Evolutionary conservation across 2,329 filamentous ascomycete genomes (phyloP).

Genomic region (Verruconis gallopava): DNA sequence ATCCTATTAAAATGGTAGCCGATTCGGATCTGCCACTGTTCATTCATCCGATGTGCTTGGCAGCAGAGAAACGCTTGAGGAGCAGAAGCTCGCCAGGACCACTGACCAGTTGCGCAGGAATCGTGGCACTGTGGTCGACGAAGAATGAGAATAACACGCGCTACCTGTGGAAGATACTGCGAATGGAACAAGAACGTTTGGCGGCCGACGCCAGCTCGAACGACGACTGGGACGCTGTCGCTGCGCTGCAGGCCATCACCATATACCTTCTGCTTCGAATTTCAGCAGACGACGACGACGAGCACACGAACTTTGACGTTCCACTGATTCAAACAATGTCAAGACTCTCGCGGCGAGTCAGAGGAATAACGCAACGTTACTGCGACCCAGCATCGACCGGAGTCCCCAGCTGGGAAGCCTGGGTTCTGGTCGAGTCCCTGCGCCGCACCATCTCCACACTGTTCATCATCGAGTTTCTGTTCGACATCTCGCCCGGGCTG

Average conservation of each 20-base stretch:
- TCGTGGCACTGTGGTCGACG: neutral
- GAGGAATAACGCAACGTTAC: neutral
- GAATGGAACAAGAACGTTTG: neutral
- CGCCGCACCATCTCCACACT: neutral
- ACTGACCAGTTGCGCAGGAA: neutral
- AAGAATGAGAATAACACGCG: neutral
- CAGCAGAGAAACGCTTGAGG: neutral
- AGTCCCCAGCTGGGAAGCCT: neutral
- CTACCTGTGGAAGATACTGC: conserved; percentile 1
- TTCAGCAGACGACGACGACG: neutral
- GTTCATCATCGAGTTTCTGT: conserved; percentile 1
- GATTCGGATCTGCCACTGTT: neutral
- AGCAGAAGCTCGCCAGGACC: neutral
- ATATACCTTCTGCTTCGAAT: neutral
- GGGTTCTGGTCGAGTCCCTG: conserved; percentile 1
- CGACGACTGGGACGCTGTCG: neutral
- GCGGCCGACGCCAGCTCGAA: neutral
- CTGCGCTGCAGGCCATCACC: neutral
- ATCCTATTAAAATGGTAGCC: neutral
- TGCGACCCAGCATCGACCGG: neutral
- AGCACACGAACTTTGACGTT: neutral
- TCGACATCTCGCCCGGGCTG: neutral
- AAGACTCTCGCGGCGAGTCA: neutral
- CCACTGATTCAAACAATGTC: conserved; percentile 1
- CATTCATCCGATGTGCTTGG: neutral